Base-by-base conservation (phyloP, 352 stramenopile genomes). In the Phytophthora chlamydospora region DNA sequence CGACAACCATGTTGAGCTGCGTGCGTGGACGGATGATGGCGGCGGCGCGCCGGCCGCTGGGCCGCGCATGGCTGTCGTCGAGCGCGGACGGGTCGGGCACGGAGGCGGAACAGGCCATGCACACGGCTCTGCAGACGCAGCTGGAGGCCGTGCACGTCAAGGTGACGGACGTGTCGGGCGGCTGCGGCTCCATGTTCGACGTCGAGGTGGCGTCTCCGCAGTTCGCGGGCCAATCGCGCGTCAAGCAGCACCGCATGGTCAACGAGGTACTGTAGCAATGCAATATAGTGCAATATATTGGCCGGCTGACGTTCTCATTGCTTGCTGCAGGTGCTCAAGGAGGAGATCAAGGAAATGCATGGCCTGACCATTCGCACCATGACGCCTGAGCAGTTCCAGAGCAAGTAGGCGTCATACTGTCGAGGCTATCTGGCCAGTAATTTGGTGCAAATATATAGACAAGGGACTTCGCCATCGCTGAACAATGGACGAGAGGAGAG, bases 171-270 rank as follows among this genome's bases (percentile, higher is more conserved):
- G 85, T 97, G 24, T 96, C 88, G 14, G 89, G 89, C 52, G 89
- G 89, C 53, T 97, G 89, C 57, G 89, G 89, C 54, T 89, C 85
- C 61, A 95, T 95, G 85, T 97, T 89, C 66, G 77, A 96, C 60
- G 80, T 97, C 36, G 80, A 95, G 57, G 85, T 97, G 17, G 84
- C 78, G 32, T 97, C 89, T 14, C 55, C 84, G 31, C 74, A 83
- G 38, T 97, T 97, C 29, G 68, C 67, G 3, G 87, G 87, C 19
- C 81, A 95, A 65, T 84, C 77, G 61, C 88, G 85, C 62, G 82
- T 97, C 66, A 91, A 93, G 72, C 88, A 96, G 71, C 86, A 95
- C 63, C 80, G 89, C 32, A 81, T 95, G 62, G 88, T 97, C 14
- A 95, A 92, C 51, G 80, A 96, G 73, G 83, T 96, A 14, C 27